Evolutionary conservation across 2,329 filamentous ascomycete genomes (phyloP).

Genomic region (Ophiocordyceps polyrhachis-furcata): DNA sequence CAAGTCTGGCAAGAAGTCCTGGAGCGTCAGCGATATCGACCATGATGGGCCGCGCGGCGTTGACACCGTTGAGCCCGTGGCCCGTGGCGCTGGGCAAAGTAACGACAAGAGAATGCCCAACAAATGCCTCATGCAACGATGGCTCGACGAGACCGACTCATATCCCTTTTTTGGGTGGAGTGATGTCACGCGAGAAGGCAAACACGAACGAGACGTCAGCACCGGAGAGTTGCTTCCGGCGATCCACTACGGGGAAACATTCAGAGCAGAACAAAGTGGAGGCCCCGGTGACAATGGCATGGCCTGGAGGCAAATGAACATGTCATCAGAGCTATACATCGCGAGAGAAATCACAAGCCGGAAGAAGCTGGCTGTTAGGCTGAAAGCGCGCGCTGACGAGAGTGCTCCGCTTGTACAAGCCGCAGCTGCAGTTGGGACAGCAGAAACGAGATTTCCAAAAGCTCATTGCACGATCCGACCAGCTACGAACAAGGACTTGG

Average conservation of each 20-base stretch:
- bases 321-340: conserved; percentile 11
- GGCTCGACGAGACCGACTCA: not conserved
- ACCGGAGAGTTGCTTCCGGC: conserved; percentile 16
- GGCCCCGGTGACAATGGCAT: conserved; percentile 4
- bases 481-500: conserved; percentile 18
- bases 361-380: conserved; percentile 3
- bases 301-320: conserved; percentile 11
- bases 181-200: not conserved
- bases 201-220: conserved; percentile 17
- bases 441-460: conserved; percentile 8
- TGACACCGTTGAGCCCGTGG: not conserved
- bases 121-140: not conserved
- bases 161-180: not conserved
- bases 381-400: not conserved
- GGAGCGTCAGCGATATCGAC: not conserved
- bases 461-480: conserved; percentile 23
- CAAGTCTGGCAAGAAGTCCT: not conserved
- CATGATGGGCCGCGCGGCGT: not conserved
- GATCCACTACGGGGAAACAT: conserved; percentile 13
- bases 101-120: too few relatives aligned
- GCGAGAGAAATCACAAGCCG: conserved; percentile 8
- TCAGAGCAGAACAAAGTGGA: conserved; percentile 1
- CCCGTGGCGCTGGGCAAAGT: not conserved
- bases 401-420: not conserved
- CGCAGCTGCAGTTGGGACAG: not conserved